Evolutionary conservation across 2,329 filamentous ascomycete genomes (phyloP).

Genomic region (Chaetomium globosum): DNA sequence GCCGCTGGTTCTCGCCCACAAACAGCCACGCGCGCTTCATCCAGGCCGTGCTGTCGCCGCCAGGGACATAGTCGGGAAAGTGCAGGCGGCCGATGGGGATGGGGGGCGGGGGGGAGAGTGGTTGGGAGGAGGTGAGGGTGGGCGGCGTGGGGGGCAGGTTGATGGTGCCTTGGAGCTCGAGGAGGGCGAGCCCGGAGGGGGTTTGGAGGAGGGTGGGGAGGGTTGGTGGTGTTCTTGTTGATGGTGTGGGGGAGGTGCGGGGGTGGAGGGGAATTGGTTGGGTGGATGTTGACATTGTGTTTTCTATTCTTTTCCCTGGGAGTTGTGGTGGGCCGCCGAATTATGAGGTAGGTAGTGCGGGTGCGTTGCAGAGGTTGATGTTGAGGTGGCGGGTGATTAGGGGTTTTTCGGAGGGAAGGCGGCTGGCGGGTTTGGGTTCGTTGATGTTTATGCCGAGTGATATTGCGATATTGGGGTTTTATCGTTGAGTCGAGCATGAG

Average conservation of each 20-base stretch:
- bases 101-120: constrained; percentile 1
- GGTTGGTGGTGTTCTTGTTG: constrained; percentile 39
- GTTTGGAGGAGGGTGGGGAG: constrained; percentile 85
- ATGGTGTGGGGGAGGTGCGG: constrained; percentile 24
- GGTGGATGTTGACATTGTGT: constrained; percentile 9
- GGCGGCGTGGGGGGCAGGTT: constrained; percentile 66
- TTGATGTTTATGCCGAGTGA: no score
- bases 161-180: constrained; percentile 91
- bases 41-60: constrained; percentile 63
- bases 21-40: constrained; percentile 90
- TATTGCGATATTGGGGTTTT: no score
- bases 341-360: neutral
- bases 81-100: constrained; percentile 49
- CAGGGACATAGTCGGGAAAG: constrained; percentile 61
- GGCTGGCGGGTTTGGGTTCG: neutral
- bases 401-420: no score
- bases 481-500: no score
- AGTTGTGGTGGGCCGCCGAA: neutral
- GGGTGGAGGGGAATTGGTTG: constrained; percentile 45
- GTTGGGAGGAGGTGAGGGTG: constrained; percentile 39
- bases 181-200: constrained; percentile 81
- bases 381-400: neutral
- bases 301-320: neutral
- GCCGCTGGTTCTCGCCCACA: constrained; percentile 82
- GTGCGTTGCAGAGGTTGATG: neutral